Percentiles rank a stretch among this genome's conserved stretches.
phyloP scores from a whole-genome alignment of 2,329 filamentous ascomycete species.

The Aspergillus ochraceus region DNA sequence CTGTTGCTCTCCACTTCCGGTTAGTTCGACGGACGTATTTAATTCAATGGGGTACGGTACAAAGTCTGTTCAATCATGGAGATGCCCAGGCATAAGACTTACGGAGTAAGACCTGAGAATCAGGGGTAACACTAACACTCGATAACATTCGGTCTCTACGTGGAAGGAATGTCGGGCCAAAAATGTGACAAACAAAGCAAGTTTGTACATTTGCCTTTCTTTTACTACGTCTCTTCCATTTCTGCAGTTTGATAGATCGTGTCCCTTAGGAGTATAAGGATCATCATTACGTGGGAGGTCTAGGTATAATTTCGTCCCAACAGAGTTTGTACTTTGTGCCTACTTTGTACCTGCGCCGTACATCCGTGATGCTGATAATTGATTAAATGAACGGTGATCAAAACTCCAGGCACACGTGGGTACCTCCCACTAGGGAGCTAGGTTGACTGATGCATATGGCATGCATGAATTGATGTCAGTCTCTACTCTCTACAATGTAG shows the following conservation, averaged over 20 bases:
- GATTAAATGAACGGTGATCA: slow-evolving; percentile 5
- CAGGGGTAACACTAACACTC: no score
- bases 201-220: no score
- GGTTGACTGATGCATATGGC: slow-evolving; percentile 5
- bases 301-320: no score
- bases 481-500: neutral
- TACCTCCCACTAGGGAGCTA: neutral
- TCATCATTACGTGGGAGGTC: neutral
- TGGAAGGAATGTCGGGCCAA: neutral
- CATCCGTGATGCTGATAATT: no score
- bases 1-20: slow-evolving; percentile 6
- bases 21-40: slow-evolving; percentile 3
- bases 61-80: no score
- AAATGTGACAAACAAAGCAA: neutral
- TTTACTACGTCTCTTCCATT: no score
- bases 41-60: neutral
- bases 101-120: no score
- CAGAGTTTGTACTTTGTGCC: neutral
- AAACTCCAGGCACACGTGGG: slow-evolving; percentile 11
- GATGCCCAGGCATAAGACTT: no score
- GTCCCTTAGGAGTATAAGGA: neutral
- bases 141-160: neutral
- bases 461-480: neutral
- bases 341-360: neutral
- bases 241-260: no score